Evolutionary conservation across 2,329 filamentous ascomycete species (phyloP).

Genomic region (Corynespora cassiicola): DNA sequence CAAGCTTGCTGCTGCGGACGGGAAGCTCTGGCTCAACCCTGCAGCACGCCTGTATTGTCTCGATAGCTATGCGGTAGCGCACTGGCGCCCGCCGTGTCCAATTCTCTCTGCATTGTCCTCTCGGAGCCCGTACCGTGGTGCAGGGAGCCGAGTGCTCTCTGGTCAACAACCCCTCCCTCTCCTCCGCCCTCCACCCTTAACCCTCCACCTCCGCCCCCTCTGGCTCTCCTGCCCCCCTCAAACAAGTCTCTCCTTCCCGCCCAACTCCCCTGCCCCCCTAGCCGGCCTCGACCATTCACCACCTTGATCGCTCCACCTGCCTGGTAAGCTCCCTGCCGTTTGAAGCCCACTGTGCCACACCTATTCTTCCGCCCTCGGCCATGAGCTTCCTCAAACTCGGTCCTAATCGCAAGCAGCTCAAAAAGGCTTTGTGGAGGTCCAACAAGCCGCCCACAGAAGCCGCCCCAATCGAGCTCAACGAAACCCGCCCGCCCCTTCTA

Average conservation of each 20-base stretch:
- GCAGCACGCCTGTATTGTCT: slow-evolving; percentile 2
- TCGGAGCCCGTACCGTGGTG: neutral
- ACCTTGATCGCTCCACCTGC: too few species aligned
- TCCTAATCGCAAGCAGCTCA: slow-evolving; percentile 20
- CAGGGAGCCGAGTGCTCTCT: too few species aligned
- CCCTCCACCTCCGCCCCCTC: slow-evolving; percentile 17
- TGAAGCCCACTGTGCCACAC: slow-evolving; percentile 9
- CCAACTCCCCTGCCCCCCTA: too few species aligned
- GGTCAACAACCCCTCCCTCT: neutral
- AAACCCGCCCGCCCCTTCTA: slow-evolving; percentile 10
- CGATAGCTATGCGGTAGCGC: slow-evolving; percentile 10
- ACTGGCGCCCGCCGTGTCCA: slow-evolving; percentile 11
- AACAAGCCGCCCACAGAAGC: slow-evolving; percentile 12
- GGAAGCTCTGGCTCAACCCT: slow-evolving; percentile 11
- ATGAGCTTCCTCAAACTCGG: slow-evolving; percentile 26
- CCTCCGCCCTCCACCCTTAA: slow-evolving; percentile 11
- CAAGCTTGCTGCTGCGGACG: neutral
- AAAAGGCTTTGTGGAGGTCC: slow-evolving; percentile 19
- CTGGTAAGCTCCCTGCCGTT: too few species aligned
- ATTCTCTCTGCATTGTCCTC: slow-evolving; percentile 10
- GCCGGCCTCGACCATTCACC: too few species aligned
- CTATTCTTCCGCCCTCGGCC: slow-evolving; percentile 12
- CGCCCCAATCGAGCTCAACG: slow-evolving; percentile 18
- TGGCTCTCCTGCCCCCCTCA: too few species aligned
- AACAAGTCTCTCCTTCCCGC: too few species aligned